These are phyloP conservation scores for Phytophthora agathidicida DNA, from an alignment of 352 stramenopile species.

Conservation along the genomic window DNA sequence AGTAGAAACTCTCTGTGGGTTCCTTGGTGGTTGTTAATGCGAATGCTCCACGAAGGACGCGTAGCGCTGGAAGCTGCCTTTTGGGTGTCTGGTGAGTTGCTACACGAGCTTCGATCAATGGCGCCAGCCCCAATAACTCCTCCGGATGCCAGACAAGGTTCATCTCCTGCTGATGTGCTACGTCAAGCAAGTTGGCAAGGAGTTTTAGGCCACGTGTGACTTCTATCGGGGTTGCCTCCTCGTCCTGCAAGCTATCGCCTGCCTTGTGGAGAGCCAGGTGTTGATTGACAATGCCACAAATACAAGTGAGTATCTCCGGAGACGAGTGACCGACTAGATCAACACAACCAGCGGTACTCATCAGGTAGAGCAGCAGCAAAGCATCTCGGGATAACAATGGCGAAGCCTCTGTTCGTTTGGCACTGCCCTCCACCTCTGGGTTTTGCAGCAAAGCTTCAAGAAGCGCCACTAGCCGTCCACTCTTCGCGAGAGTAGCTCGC, in stretches of 20 bases:
- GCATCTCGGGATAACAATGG: constrained; percentile 24
- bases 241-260: constrained; percentile 5
- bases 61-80: constrained; percentile 48
- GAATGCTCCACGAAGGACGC: constrained; percentile 49
- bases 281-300: constrained; percentile 11
- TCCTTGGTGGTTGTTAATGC: constrained; percentile 4
- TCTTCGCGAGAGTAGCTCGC: constrained; percentile 32
- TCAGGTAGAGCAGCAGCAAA: constrained; percentile 29
- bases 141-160: constrained; percentile 35
- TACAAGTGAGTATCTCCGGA: constrained; percentile 13
- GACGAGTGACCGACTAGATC: constrained; percentile 19
- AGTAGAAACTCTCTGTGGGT: constrained; percentile 36
- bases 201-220: constrained; percentile 47
- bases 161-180: constrained; percentile 24
- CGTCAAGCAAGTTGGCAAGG: constrained; percentile 51
- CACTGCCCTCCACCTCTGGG: not conserved
- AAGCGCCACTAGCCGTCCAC: constrained; percentile 30
- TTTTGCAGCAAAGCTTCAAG: constrained; percentile 36
- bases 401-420: not conserved
- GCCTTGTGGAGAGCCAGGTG: constrained; percentile 3
- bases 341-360: constrained; percentile 25
- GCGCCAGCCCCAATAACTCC: constrained; percentile 31
- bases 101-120: constrained; percentile 34
- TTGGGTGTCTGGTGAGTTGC: constrained; percentile 48
- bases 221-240: constrained; percentile 15